Evolutionary conservation across 139 green algal genomes (phyloP), one percentile per base, ranked within the genome.

Genomic region (Limnomonas spitsbergensis): DNA sequence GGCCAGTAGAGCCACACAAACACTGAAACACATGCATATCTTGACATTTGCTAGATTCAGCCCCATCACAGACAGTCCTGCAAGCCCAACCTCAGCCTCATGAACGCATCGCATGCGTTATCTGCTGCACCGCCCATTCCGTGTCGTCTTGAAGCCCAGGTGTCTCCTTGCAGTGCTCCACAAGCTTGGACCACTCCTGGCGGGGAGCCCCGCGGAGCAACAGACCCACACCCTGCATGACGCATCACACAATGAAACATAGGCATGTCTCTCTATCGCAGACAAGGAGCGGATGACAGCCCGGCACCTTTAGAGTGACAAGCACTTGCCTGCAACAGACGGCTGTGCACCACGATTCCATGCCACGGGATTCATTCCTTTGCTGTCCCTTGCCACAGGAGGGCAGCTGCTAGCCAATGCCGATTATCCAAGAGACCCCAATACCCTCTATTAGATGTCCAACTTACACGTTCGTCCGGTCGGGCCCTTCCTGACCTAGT

Each of bases 111-210:
- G 40, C 40, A 24, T 80, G 76, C 54, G 40, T 35, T 9, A 81
- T 81, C 42, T 77, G 68, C 40, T 72, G 29, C 2, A 81, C 52
- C 14, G 77, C 77, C 77, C 77, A 81, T 32, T 81, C 42, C 1
- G 40, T 73, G 27, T 81, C 77, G 1, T 69, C 42, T 40, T 77
- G 67, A 26, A 77, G 37, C 9, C 35, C 34, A 2, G 68, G 26
- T 35, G 77, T 31, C 20, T 47, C 77, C 3, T 69, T 71, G 77
- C 42, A 77, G 29, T 56, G 77, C 24, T 36, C 26, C 7, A 80
- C 61, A 37, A 81, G 66, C 39, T 75, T 66, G 34, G 38, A 29
- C 76, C 76, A 81, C 40, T 75, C 66, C 66, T 75, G 71, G 39
- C 40, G 32, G 1, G 38, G 38, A 4, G 39, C 47, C n/a, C n/a